Conservation (phyloP, 495 filamentous ascomycete genomes). For the Lasiosphaeria hispida region DNA sequence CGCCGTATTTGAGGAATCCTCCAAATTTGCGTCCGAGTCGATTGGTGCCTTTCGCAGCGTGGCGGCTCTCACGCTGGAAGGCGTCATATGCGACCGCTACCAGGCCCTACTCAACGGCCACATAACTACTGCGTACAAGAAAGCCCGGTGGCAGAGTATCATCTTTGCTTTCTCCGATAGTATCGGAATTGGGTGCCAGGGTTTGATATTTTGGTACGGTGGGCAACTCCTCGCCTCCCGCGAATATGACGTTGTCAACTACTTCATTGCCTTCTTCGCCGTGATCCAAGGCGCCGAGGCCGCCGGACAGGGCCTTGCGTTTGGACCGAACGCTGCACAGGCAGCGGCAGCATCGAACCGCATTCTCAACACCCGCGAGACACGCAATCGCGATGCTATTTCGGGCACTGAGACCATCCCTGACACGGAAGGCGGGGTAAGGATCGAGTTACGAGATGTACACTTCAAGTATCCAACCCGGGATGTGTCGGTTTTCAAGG, state of each 20-base stretch:
- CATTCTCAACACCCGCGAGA: constrained; percentile 34
- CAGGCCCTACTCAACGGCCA: constrained; percentile 45
- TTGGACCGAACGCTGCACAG: constrained; percentile 42
- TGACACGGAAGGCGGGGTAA: constrained; percentile 35
- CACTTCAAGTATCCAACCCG: constrained; percentile 54
- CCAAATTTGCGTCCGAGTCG: constrained; percentile 51
- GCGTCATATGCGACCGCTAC: constrained; percentile 44
- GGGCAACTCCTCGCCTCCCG: constrained; percentile 29
- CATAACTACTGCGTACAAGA: constrained; percentile 44
- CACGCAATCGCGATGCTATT: constrained; percentile 6
- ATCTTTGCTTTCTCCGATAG: constrained; percentile 46
- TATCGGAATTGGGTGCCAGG: constrained; percentile 34
- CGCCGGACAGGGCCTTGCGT: constrained; percentile 37
- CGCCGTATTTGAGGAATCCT: constrained; percentile 46
- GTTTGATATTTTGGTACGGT: constrained; percentile 41
- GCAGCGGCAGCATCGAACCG: constrained; percentile 38
- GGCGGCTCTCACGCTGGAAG: constrained; percentile 47
- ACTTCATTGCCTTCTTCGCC: constrained; percentile 38
- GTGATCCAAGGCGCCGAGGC: constrained; percentile 38
- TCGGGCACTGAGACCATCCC: constrained; percentile 7
- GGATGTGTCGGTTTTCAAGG: constrained; percentile 40
- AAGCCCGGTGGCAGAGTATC: constrained; percentile 43
- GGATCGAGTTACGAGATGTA: constrained; percentile 49
- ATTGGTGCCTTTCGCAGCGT: constrained; percentile 52
- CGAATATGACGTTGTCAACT: constrained; percentile 28